Evolutionary conservation across 306 rosid genomes (phyloP), one percentile per base, ranked within the genome.

Genomic region (Rosa persica): DNA sequence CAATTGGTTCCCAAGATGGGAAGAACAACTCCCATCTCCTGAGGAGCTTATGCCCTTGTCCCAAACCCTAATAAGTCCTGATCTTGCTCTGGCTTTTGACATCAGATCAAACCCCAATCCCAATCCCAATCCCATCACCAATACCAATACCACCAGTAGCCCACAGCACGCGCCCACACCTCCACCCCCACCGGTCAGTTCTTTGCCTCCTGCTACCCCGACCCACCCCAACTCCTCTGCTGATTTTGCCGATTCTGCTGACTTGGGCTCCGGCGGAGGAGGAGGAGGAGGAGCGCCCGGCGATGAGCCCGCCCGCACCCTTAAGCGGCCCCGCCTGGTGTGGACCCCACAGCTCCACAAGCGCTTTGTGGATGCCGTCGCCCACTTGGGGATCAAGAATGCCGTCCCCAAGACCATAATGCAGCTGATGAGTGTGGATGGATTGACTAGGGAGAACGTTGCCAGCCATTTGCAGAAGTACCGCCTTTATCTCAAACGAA

Each of bases 341-440:
- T 95, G 98, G 98, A 95, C 98, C 27, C 98, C 98, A 0, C 98
- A 95, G 78, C 98, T 95, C 76, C 98, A 95, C 82, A 95, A 92
- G 85, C 89, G 98, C 43, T 95, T 95, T 51, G 98, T 95, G 0
- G 98, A 95, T 46, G 98, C 98, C 5, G 98, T 95, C 20, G 98
- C 97, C 2, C 98, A 95, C 81, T 83, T 95, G 75, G 98, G 98
- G 46, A 92, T 92, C 40, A 92, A 94, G 83, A 95, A 92, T 80
- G 98, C 98, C 7, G 98, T 95, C 3, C 98, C 98, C 58, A 95
- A 95, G 87, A 95, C 97, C 58, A 95, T 95, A 91, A 95, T 95
- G 98, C 98, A 95, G 98, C 93, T 95, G 36, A 95, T 95, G 98
- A 92, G 97, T 76, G 98, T 95, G 6, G 98, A 95, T 22, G 98